Percentiles rank a stretch among this genome's conserved stretches.
Evolutionary conservation across 176 grass and related monocot genomes (phyloP).

Genomic region (Oryza punctata): DNA sequence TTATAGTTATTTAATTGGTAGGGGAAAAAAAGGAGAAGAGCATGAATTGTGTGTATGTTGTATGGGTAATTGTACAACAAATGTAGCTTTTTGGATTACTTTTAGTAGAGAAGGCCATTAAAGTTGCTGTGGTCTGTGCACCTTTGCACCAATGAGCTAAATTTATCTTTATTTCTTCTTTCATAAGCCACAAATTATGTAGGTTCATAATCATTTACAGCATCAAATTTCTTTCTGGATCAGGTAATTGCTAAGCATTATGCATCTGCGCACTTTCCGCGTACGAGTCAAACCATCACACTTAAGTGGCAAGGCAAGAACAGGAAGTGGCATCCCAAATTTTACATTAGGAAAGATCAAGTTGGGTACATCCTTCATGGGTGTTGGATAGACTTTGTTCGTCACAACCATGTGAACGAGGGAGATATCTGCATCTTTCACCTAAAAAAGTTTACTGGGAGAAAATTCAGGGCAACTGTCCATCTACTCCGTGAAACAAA

Average conservation of each 20-base stretch:
- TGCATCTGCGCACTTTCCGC: slow-evolving; percentile 21
- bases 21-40: neutral
- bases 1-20: no score
- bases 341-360: slow-evolving; percentile 21
- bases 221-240: neutral
- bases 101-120: neutral
- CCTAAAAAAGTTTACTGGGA: slow-evolving; percentile 1
- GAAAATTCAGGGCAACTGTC: slow-evolving; percentile 21
- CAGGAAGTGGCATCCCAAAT: slow-evolving; percentile 38
- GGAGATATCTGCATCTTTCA: slow-evolving; percentile 51
- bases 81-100: neutral
- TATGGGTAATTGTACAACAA: neutral
- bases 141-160: neutral
- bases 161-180: neutral
- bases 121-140: neutral
- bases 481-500: slow-evolving; percentile 36
- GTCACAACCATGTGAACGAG: neutral
- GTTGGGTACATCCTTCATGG: slow-evolving; percentile 23
- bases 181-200: neutral
- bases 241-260: slow-evolving; percentile 44
- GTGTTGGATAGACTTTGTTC: slow-evolving; percentile 47
- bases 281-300: slow-evolving; percentile 4
- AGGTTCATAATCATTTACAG: neutral
- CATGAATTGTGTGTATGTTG: neutral
- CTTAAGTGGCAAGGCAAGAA: neutral